A percentile compares a stretch with the other conserved stretches of the same genome.
Conservation (phyloP, 352 stramenopile genomes). For the Globisporangium echinulatum region DNA sequence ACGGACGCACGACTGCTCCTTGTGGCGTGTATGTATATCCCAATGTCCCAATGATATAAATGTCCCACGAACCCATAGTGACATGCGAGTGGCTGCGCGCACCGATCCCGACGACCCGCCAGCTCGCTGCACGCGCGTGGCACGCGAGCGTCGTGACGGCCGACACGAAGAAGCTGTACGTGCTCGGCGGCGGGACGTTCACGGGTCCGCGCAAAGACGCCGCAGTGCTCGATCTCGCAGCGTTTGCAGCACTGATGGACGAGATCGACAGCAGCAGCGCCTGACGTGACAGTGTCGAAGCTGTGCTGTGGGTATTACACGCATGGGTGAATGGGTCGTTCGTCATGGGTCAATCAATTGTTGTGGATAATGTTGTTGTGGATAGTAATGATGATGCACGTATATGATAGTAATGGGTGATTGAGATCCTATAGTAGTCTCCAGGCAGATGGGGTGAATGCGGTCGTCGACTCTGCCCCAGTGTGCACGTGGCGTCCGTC, state of each 20-base stretch:
- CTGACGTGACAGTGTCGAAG: neutral
- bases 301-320: neutral
- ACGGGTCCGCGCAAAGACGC: conserved; percentile 48
- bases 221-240: conserved; percentile 38
- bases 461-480: no score
- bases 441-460: no score
- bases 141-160: conserved; percentile 42
- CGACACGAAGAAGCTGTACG: conserved; percentile 17
- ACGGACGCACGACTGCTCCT: no score
- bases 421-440: no score
- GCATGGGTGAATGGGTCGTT: no score
- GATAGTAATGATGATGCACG: no score
- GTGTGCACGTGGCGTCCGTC: neutral
- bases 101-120: conserved; percentile 22
- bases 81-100: conserved; percentile 35
- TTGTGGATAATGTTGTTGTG: neutral
- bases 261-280: neutral
- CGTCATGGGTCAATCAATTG: no score
- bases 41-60: no score
- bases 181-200: conserved; percentile 55
- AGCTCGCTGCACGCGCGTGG: conserved; percentile 47
- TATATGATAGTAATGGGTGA: no score
- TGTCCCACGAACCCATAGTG: conserved; percentile 6
- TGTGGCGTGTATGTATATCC: neutral
- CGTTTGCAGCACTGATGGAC: conserved; percentile 18